A percentile compares a stretch with the other conserved stretches of the same genome.
Conservation (phyloP, 1,284 basidiomycete species). For the Apiotrichum siamense region DNA sequence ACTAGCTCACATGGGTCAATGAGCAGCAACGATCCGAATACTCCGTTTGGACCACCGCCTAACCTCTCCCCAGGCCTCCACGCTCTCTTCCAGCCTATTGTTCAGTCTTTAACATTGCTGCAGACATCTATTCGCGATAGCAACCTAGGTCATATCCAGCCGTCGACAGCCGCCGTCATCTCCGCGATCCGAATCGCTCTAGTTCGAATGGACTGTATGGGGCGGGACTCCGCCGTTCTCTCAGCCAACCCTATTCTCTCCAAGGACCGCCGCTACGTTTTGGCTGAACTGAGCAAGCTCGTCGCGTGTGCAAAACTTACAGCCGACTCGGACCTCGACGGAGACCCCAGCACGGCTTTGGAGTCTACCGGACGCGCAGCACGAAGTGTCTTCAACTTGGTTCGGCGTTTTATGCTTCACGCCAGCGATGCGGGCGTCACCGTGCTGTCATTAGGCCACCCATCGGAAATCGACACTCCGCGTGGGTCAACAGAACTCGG, state of each 20-base stretch:
- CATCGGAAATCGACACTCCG: background rate
- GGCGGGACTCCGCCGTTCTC: constrained; percentile 70
- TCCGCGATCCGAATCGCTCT: constrained; percentile 89
- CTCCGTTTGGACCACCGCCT: background rate
- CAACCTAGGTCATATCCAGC: constrained; percentile 46
- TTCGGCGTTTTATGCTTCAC: constrained; percentile 54
- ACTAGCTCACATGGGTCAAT: background rate
- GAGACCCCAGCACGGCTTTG: constrained; percentile 26
- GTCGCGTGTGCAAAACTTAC: constrained; percentile 75
- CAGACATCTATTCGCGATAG: constrained; percentile 62
- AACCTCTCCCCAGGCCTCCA: constrained; percentile 22
- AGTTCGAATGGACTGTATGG: constrained; percentile 75
- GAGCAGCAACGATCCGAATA: background rate
- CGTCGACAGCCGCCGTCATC: constrained; percentile 68
- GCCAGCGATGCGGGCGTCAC: constrained; percentile 73
- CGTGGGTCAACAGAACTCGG: background rate
- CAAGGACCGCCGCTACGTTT: constrained; percentile 72
- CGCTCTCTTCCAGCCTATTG: constrained; percentile 52
- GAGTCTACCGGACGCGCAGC: constrained; percentile 48
- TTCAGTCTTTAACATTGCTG: constrained; percentile 77
- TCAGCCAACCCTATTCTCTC: constrained; percentile 62
- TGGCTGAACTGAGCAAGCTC: constrained; percentile 73
- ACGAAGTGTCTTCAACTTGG: constrained; percentile 46
- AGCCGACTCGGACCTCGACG: constrained; percentile 34
- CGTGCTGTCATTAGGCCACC: constrained; percentile 15